Conservation (phyloP, 2,329 filamentous ascomycete species). For the Venturiaceae sp. region DNA sequence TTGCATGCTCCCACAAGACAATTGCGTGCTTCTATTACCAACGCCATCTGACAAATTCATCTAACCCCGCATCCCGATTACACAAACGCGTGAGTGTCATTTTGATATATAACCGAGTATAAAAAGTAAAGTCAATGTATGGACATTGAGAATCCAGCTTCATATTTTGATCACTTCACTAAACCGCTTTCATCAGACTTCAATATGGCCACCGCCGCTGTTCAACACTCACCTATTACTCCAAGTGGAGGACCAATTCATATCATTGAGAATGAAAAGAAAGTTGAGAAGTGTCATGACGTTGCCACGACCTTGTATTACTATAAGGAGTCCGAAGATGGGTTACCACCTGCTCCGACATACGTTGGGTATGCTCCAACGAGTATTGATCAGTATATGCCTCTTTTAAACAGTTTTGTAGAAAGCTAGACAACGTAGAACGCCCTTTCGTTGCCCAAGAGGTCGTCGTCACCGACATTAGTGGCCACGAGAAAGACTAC, state of each 20-base stretch:
- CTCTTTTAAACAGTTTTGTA: no score
- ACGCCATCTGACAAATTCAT: neutral
- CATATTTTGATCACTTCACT: neutral
- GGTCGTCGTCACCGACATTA: slow-evolving; percentile 3
- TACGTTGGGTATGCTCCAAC: slow-evolving; percentile 12
- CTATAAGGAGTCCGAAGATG: slow-evolving; percentile 16
- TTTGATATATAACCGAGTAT: neutral
- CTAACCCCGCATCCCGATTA: neutral
- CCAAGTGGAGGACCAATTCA: neutral
- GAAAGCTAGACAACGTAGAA: neutral
- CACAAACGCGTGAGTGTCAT: neutral
- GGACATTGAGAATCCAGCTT: neutral
- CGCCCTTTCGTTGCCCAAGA: neutral
- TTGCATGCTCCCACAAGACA: neutral
- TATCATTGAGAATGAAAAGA: neutral
- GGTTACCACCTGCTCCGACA: slow-evolving; percentile 12
- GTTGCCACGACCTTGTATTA: slow-evolving; percentile 14
- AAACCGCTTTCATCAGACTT: neutral
- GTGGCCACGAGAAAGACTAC: neutral
- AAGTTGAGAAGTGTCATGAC: neutral
- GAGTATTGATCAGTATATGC: no score
- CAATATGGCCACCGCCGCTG: slow-evolving; percentile 2
- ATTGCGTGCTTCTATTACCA: slow-evolving; percentile 1
- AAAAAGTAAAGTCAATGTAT: neutral
- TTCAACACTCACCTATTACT: neutral